These are phyloP conservation scores for Naumovozyma baii DNA, from an alignment of 805 yeast species.

Conservation along the genomic window DNA sequence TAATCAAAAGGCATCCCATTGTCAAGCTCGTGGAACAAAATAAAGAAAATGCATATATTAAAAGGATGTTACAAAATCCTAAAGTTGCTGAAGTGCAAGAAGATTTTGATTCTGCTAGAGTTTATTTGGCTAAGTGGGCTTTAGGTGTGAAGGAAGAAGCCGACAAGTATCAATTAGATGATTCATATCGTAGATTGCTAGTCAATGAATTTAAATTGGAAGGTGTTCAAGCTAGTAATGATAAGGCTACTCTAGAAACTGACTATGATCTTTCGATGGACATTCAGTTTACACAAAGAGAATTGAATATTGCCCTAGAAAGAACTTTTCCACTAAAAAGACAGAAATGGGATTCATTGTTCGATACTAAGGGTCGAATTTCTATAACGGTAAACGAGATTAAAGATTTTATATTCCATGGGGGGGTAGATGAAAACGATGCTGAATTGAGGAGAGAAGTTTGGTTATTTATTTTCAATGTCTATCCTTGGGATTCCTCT, in stretches of 20 bases:
- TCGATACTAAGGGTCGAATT: slow-evolving; percentile 70
- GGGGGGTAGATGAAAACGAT: slow-evolving; percentile 43
- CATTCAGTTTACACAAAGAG: slow-evolving; percentile 21
- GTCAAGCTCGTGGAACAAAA: slow-evolving; percentile 37
- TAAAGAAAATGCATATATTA: slow-evolving; percentile 27
- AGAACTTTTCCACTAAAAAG: slow-evolving; percentile 38
- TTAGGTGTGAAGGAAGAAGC: slow-evolving; percentile 88
- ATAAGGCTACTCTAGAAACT: neutral
- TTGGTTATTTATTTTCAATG: slow-evolving; percentile 78
- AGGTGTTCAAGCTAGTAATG: neutral
- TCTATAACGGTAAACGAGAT: slow-evolving; percentile 68
- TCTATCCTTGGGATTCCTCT: slow-evolving; percentile 84
- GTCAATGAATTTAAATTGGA: slow-evolving; percentile 39
- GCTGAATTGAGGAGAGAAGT: slow-evolving; percentile 50
- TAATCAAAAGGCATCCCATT: slow-evolving; percentile 24
- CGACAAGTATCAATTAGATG: slow-evolving; percentile 48
- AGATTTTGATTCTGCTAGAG: slow-evolving; percentile 87
- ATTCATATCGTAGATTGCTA: slow-evolving; percentile 46
- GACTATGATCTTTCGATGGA: slow-evolving; percentile 38
- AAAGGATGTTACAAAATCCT: slow-evolving; percentile 57
- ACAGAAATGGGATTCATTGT: slow-evolving; percentile 77
- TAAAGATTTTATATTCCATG: slow-evolving; percentile 78
- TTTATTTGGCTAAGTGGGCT: slow-evolving; percentile 95
- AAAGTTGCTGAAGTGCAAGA: slow-evolving; percentile 71
- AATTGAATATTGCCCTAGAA: slow-evolving; percentile 48